phyloP scores from a whole-genome alignment of 2,329 filamentous ascomycete species.

The Colletotrichum aenigma region DNA sequence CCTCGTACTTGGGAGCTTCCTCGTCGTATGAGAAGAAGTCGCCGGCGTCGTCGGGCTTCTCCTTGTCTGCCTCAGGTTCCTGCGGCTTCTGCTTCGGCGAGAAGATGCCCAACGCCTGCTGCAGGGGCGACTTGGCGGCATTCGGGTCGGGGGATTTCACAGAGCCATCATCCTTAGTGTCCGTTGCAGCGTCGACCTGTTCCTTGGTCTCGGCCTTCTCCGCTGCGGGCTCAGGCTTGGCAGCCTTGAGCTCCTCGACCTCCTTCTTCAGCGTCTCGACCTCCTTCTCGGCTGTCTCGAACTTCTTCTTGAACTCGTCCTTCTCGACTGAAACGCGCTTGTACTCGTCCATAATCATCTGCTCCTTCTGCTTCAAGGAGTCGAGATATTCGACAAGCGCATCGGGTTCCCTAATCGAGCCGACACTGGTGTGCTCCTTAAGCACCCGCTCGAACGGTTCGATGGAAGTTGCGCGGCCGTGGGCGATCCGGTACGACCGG shows the following conservation, averaged over 20 bases:
- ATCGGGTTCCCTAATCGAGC: slow-evolving; percentile 84
- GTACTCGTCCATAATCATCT: slow-evolving; percentile 93
- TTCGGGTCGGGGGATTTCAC: slow-evolving; percentile 27
- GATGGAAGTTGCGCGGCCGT: slow-evolving; percentile 83
- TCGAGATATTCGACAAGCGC: slow-evolving; percentile 89
- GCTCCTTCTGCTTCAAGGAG: slow-evolving; percentile 82
- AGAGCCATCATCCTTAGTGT: slow-evolving; percentile 29
- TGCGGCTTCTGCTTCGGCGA: slow-evolving; percentile 50
- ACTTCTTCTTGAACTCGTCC: slow-evolving; percentile 78
- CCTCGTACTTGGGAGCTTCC: slow-evolving; percentile 82
- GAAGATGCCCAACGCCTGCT: slow-evolving; percentile 53
- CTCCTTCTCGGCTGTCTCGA: slow-evolving; percentile 72
- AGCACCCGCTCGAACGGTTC: slow-evolving; percentile 92
- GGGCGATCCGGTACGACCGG: slow-evolving; percentile 89
- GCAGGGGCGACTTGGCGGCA: slow-evolving; percentile 48
- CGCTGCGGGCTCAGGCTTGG: slow-evolving; percentile 29
- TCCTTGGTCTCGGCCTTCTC: slow-evolving; percentile 29
- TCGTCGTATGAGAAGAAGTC: slow-evolving; percentile 94
- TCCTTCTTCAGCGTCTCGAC: slow-evolving; percentile 62
- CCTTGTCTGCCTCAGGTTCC: slow-evolving; percentile 28
- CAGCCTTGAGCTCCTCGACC: slow-evolving; percentile 49
- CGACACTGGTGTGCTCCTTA: slow-evolving; percentile 89
- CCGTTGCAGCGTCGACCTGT: slow-evolving; percentile 15
- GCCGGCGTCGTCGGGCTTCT: slow-evolving; percentile 44
- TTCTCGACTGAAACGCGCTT: slow-evolving; percentile 85